Evolutionary conservation across 352 stramenopile species (phyloP).

Genomic region (Elongisporangium prolatum): DNA sequence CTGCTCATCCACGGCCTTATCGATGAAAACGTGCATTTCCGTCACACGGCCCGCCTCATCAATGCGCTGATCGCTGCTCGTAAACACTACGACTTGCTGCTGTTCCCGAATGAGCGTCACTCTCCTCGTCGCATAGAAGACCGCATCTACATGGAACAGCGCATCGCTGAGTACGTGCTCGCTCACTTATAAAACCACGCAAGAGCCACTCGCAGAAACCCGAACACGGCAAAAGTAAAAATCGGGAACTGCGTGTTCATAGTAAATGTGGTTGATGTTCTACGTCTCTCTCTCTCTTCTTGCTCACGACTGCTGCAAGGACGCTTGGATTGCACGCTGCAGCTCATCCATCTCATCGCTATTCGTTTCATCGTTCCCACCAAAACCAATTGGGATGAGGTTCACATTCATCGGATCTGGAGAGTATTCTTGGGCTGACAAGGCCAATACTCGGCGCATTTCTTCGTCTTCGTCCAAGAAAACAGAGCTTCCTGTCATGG

Average conservation of each 20-base stretch:
- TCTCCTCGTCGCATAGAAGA: conserved; percentile 90
- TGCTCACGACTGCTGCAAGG: conserved; percentile 42
- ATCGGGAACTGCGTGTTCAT: background rate
- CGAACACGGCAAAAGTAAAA: background rate
- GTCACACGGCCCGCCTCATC: conserved; percentile 96
- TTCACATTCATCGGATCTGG: background rate
- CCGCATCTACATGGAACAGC: conserved; percentile 95
- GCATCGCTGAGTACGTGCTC: conserved; percentile 86
- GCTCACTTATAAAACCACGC: conserved; percentile 51
- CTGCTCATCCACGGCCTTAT: conserved; percentile 96
- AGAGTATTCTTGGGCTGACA: conserved; percentile 58
- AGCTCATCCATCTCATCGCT: conserved; percentile 74
- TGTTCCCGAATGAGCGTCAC: conserved; percentile 96
- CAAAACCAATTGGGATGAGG: conserved; percentile 10
- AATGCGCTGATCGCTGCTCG: conserved; percentile 91
- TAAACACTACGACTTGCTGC: conserved; percentile 95
- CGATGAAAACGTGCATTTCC: conserved; percentile 98
- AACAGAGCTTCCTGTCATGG: conserved; percentile 14
- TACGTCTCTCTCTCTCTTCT: conserved; percentile 1
- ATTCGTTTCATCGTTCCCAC: conserved; percentile 15
- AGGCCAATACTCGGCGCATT: conserved; percentile 46
- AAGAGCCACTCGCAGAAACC: background rate
- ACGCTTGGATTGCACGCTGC: conserved; percentile 78
- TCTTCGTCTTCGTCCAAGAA: conserved; percentile 48
- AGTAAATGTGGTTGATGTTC: background rate